Evolutionary conservation across 768 basidiomycete species (phyloP), one percentile per base, ranked within the genome.

Genomic region (Lanmaoa rubissima): DNA sequence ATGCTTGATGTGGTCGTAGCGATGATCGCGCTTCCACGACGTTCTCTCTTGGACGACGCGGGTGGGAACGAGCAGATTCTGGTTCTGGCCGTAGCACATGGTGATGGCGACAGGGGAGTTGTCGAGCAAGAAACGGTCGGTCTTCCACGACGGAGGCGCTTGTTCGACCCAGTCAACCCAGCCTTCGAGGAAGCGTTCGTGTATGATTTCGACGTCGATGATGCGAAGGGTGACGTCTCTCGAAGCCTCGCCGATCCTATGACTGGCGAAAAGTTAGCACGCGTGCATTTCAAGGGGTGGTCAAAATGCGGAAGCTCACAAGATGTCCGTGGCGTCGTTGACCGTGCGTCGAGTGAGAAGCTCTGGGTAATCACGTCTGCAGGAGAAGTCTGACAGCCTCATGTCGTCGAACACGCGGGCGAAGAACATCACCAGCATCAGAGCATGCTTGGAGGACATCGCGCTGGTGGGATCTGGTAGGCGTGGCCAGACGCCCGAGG

Each of bases 81-180:
- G 59, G 2, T 60, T 60, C 12, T 60, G 59, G 0, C 59, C 59
- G 5, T 60, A 60, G 0, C 55, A 31, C 17, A 60, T 19, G 1
- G 59, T 46, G 38, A 60, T 12, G 1, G 51, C 51, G 9, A 60
- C 21, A 1, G 51, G 59, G 0, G 36, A n/a, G 44, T 60, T 57
- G 9, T 53, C 24, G 0, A 32, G 26, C 1, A 60, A 24, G 24
- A 60, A 60, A 0, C 17, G 12, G 10, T 60, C 55, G 0, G 4
- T 1, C 11, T 57, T 57, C 55, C 55, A 60, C 0, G 28, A 5
- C 0, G 3, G 3, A 13, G 59, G 59, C 0, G 55, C 59, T 1
- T 28, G 1, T 1, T 5, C 13, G 8, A 60, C 51, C 59, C 59
- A 60, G 9, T 14, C 16, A 1, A 21, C 24, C 57, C 57, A 58